Percentiles rank a stretch among this genome's conserved stretches.
phyloP scores from a whole-genome alignment of 2,329 filamentous ascomycete species.

The Curvularia sp. region DNA sequence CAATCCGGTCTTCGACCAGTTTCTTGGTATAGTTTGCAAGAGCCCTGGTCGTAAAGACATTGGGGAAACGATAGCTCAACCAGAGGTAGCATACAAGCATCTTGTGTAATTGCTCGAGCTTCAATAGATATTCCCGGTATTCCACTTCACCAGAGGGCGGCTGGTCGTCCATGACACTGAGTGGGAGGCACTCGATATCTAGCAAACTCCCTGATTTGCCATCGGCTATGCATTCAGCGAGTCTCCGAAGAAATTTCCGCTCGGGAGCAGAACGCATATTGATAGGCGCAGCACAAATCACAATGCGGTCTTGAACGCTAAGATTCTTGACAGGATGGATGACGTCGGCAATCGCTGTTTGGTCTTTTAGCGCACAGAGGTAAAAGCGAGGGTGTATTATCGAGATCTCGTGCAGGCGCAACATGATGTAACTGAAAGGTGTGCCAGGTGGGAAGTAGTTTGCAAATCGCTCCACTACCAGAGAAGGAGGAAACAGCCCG shows the following conservation, averaged over 20 bases:
- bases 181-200: slow-evolving; percentile 71
- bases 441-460: slow-evolving; percentile 81
- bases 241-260: slow-evolving; percentile 62
- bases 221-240: slow-evolving; percentile 73
- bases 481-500: slow-evolving; percentile 74
- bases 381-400: slow-evolving; percentile 71
- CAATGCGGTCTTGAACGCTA: slow-evolving; percentile 74
- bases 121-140: slow-evolving; percentile 65
- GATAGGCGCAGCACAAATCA: slow-evolving; percentile 75
- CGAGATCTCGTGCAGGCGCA: slow-evolving; percentile 74
- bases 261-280: slow-evolving; percentile 59
- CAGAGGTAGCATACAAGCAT: slow-evolving; percentile 86
- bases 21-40: slow-evolving; percentile 81
- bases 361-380: slow-evolving; percentile 69
- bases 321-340: slow-evolving; percentile 75
- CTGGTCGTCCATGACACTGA: slow-evolving; percentile 78
- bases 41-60: slow-evolving; percentile 76
- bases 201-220: slow-evolving; percentile 72
- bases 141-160: slow-evolving; percentile 43
- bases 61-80: slow-evolving; percentile 87
- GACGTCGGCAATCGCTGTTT: slow-evolving; percentile 71
- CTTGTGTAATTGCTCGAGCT: slow-evolving; percentile 81
- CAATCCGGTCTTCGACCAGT: slow-evolving; percentile 78
- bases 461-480: slow-evolving; percentile 76
- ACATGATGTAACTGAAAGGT: slow-evolving; percentile 82